Evolutionary conservation across 2,329 filamentous ascomycete species (phyloP), one percentile per base, ranked within the genome.

Genomic region (Colletotrichum sp.): DNA sequence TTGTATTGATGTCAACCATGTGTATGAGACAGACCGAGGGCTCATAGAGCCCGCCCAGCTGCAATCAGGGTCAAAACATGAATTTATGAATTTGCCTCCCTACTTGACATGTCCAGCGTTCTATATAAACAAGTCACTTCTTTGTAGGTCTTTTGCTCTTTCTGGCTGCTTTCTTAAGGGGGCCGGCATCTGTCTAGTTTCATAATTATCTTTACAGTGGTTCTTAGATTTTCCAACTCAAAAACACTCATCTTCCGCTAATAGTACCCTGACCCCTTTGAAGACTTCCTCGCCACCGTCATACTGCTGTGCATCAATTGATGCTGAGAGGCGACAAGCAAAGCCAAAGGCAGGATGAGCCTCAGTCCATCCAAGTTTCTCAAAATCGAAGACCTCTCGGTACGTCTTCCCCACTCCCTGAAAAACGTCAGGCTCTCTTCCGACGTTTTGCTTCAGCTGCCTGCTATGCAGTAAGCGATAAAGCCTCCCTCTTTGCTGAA

Each of bases 371-470:
- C 80, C 81, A 13, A 84, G 28, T 4, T 66, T 36, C 57, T 82
- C 80, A 4, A 84, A 74, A 13, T 83, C 80, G 43, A 81, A 79
- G 2, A 83, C 80, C 70, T 85, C 82, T 9, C 80, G 76, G 63
- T 84, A 85, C 3, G 77, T 77, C 68, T 72, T 81, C 10, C 79
- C 80, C 0, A 82, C 78, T 2, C 81, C 83, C 6, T 78, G 78
- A 16, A 84, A 77, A 6, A 83, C 78, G 57, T 84, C 82, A 0
- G 79, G 76, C 1, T 72, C 21, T 34, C 82, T 78, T 34, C 34
- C 61, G 39, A 75, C 43, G 3, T 81, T 79, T 10, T 75, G 52
- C 9, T 74, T 72, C 59, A 76, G 71, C 30, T 78, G 71, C 4
- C 75, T 67, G 7, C 30, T 12, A 65, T 79, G 72, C 26, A 83